A percentile compares a stretch with the other conserved stretches of the same genome.
phyloP scores from a whole-genome alignment of 768 basidiomycete species.

The Pholiota conissans region DNA sequence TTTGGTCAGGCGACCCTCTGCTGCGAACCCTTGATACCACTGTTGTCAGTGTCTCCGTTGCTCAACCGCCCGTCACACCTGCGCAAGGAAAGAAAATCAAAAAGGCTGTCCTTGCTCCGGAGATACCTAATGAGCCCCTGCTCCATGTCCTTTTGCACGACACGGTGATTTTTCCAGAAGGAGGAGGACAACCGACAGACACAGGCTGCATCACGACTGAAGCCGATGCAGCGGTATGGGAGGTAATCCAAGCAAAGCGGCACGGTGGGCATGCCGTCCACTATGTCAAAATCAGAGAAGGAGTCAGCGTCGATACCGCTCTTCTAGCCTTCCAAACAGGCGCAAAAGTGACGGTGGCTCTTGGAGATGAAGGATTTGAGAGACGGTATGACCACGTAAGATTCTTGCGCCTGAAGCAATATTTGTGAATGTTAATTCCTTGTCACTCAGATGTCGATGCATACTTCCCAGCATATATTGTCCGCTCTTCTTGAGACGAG shows the following conservation, averaged over 20 bases:
- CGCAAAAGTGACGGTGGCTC: conserved; percentile 47
- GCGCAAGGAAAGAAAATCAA: conserved; percentile 48
- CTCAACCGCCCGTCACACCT: conserved; percentile 40
- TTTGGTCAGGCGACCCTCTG: conserved; percentile 63
- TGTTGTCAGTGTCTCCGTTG: conserved; percentile 50
- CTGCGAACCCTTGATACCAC: conserved; percentile 56
- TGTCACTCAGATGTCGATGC: conserved; percentile 68
- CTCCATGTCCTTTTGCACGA: conserved; percentile 74
- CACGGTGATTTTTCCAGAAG: conserved; percentile 81
- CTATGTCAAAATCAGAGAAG: conserved; percentile 51
- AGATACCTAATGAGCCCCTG: conserved; percentile 43
- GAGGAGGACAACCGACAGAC: conserved; percentile 80
- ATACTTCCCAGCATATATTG: conserved; percentile 82
- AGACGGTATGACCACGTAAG: conserved; percentile 75
- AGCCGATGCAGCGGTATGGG: conserved; percentile 46
- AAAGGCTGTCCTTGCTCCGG: conserved; percentile 53
- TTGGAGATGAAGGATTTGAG: conserved; percentile 60
- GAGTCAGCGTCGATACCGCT: conserved; percentile 37
- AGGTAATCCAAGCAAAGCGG: conserved; percentile 66
- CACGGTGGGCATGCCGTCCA: conserved; percentile 77
- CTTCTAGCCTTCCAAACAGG: conserved; percentile 52
- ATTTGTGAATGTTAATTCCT: neutral
- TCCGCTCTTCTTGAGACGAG: conserved; percentile 75
- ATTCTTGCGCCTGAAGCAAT: conserved; percentile 6
- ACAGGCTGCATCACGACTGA: conserved; percentile 55